Base-by-base conservation (phyloP, 148 eudicot species). In the Fallopia convolvulus region DNA sequence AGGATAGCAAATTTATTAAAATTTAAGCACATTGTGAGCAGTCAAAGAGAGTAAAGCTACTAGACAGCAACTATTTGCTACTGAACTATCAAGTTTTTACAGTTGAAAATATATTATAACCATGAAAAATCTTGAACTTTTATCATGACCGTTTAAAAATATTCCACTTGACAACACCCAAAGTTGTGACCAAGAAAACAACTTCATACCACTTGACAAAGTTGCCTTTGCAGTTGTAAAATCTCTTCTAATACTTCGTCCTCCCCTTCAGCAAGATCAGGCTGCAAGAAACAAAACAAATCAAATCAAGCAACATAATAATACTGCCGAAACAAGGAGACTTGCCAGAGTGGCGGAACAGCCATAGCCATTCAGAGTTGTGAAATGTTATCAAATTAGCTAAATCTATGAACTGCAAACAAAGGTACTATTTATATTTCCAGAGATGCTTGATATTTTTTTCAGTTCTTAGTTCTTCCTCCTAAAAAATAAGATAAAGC, bases 181-280 rank as follows among this genome's bases (percentile, higher is more conserved):
- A 8, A 63, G 17, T 9, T 32, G 13, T 63, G 18, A 33, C 41
- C 48, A 41, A 21, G 41, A 32, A 48, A 75, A 77, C 56, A 61
- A 36, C 72, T 40, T 53, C 61, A 39, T 60, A 94, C 98, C 95
- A 89, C 86, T 61, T 86, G 86, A 76, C 66, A 75, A 80, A 94
- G 84, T 80, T 80, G 87, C 82, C 80, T 78, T 86, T 90, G 81
- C 76, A 94, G 89, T 80, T 80, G 89, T 72, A 82, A 75, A 70
- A 88, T 82, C 63, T 92, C 93, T 77, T 87, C 79, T 68, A 89
- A 82, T 53, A 72, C 77, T 77, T 88, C 93, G 77, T 92, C 92
- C 81, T 89, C 98, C 61, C 88, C 87, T 75, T 92, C 95, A 66
- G 92, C 88, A 75, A 94, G 83, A 83, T 83, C 95, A 82, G 98